phyloP scores from a whole-genome alignment of 768 basidiomycete species.

The Mycena sanguinolenta region DNA sequence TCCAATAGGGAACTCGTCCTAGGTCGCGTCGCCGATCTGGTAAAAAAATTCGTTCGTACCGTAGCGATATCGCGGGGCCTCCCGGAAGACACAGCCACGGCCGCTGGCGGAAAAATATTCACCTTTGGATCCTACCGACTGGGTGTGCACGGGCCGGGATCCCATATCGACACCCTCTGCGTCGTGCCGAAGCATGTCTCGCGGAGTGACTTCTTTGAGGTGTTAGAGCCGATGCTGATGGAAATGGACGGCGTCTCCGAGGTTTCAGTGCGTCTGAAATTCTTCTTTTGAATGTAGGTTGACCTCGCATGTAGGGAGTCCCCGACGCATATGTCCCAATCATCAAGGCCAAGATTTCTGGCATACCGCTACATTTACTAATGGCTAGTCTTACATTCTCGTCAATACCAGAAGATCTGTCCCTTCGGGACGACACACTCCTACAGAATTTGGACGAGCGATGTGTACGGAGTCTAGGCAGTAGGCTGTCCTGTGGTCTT shows the following conservation, averaged over 20 bases:
- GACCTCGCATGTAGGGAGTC: conserved; percentile 74
- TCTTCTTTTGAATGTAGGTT: neutral
- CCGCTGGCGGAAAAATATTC: conserved; percentile 98
- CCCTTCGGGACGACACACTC: conserved; percentile 91
- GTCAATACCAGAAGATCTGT: conserved; percentile 92
- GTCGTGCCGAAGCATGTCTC: conserved; percentile 98
- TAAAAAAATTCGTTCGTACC: conserved; percentile 92
- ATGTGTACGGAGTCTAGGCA: conserved; percentile 94
- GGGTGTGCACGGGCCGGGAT: conserved; percentile 95
- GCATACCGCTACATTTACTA: conserved; percentile 93
- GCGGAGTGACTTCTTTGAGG: conserved; percentile 94
- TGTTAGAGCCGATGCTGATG: conserved; percentile 90
- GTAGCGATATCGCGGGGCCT: conserved; percentile 85
- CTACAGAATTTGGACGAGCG: conserved; percentile 94
- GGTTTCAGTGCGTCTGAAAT: conserved; percentile 79
- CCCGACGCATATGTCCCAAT: conserved; percentile 98
- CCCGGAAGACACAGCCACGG: conserved; percentile 87
- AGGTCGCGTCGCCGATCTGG: conserved; percentile 88
- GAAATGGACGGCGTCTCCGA: conserved; percentile 87
- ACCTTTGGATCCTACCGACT: no score
- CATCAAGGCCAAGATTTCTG: conserved; percentile 90
- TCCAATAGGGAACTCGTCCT: conserved; percentile 88
- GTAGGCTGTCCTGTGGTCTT: conserved; percentile 54
- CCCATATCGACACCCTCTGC: conserved; percentile 97
- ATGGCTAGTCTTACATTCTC: conserved; percentile 91